phyloP scores from a whole-genome alignment of 805 yeast species.

The Teunomyces stri region DNA sequence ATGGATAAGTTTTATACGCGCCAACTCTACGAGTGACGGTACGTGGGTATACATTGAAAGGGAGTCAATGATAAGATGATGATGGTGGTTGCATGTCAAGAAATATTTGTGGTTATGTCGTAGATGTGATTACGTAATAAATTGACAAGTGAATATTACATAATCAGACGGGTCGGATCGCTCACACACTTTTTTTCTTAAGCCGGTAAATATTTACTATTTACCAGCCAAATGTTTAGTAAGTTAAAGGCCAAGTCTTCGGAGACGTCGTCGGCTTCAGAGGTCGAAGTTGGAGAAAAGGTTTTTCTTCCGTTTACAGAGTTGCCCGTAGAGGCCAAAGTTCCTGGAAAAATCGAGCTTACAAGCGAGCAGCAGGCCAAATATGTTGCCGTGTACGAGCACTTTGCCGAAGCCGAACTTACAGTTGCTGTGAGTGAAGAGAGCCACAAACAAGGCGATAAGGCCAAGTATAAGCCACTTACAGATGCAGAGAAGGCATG shows the following conservation, averaged over 20 bases:
- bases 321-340: slow-evolving; percentile 48
- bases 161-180: not conserved
- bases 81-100: no score
- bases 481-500: slow-evolving; percentile 38
- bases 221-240: not conserved
- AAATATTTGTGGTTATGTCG: no score
- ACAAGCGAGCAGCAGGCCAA: slow-evolving; percentile 54
- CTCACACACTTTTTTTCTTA: no score
- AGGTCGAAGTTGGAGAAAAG: slow-evolving; percentile 10
- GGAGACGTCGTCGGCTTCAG: slow-evolving; percentile 2
- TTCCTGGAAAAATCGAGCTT: slow-evolving; percentile 52
- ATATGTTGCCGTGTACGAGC: slow-evolving; percentile 59
- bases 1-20: slow-evolving; percentile 10
- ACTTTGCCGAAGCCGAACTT: slow-evolving; percentile 54
- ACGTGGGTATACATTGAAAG: not conserved
- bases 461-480: slow-evolving; percentile 23
- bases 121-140: no score
- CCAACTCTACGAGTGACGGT: slow-evolving; percentile 10
- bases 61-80: no score
- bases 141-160: not conserved
- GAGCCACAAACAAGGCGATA: slow-evolving; percentile 37
- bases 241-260: slow-evolving; percentile 6
- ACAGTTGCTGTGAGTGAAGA: slow-evolving; percentile 51
- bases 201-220: not conserved
- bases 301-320: slow-evolving; percentile 50